These are phyloP conservation scores for Botrytis medusae DNA, from an alignment of 2,329 filamentous ascomycete genomes.

Conservation along the genomic window DNA sequence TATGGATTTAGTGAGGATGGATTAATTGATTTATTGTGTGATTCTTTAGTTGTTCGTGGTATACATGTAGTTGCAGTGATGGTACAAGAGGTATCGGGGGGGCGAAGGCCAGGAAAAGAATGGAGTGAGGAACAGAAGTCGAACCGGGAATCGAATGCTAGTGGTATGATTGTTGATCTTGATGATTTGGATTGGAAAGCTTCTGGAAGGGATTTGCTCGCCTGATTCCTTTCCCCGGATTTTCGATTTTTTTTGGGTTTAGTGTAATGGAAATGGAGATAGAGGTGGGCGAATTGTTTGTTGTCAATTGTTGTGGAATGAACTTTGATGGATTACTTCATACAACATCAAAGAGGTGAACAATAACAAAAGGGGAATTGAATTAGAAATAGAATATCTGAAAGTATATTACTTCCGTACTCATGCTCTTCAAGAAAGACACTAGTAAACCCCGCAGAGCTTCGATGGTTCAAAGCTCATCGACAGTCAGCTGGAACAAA, in stretches of 20 bases:
- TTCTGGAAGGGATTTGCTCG: constrained; percentile 18
- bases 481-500: constrained; percentile 13
- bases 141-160: constrained; percentile 4
- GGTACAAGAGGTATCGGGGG: not conserved
- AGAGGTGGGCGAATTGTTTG: not conserved
- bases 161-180: constrained; percentile 21
- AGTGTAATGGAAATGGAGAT: not conserved
- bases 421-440: not conserved
- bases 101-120: not conserved
- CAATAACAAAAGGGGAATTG: not conserved
- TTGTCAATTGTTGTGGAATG: not conserved
- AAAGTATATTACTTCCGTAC: not conserved
- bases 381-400: not conserved
- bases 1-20: constrained; percentile 15
- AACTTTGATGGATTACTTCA: not conserved
- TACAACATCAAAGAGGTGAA: too few relatives aligned
- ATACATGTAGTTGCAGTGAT: constrained; percentile 13
- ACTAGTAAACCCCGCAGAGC: not conserved
- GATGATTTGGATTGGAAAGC: constrained; percentile 3
- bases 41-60: not conserved
- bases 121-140: not conserved
- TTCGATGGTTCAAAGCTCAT: not conserved
- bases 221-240: constrained; percentile 21
- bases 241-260: constrained; percentile 6
- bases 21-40: constrained; percentile 5